Evolutionary conservation across 306 rosid genomes (phyloP), one percentile per base, ranked within the genome.

Genomic region (Pterocarpus macrocarpus): DNA sequence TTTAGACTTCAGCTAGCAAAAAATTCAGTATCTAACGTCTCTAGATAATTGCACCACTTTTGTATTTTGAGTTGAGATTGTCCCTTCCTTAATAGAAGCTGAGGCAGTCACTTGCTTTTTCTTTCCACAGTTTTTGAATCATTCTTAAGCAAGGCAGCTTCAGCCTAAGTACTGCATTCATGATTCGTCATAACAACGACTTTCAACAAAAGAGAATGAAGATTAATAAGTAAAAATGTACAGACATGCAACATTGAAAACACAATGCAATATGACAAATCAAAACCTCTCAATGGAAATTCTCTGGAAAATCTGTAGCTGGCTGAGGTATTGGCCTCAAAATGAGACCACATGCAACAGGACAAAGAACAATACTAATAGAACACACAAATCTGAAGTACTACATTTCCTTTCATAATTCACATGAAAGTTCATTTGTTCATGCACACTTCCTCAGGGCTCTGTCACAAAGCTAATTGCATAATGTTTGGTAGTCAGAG

Each of bases 21-120:
- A 36, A 30, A 8, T 2, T 64, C 22, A 63, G 62, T 33, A 65
- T 63, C 90, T 75, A 33, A 95, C 97, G 94, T 91, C 98, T 89
- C 84, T 84, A 9, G 98, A 89, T 72, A 88, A 77, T 75, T 68
- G 84, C 78, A 32, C 84, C 84, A 63, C 85, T 56, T 57, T 68
- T 83, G 28, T 86, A 15, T 67, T 89, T 22, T 22, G 28, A 22
- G 28, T 22, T 22, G 28, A 22, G 28, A 22, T 22, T 22, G 28
- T 22, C 28, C 28, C 28, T 22, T 22, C 28, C 28, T 22, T 22
- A 22, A 22, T 22, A 22, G 28, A 22, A 22, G 28, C 28, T 22
- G 28, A 22, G 28, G 28, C 28, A 22, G 28, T 22, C 28, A 22
- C 28, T 22, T 22, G 28, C 28, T 22, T 22, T 22, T 22, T 1